These are phyloP conservation scores for Diatrype stigma DNA, from an alignment of 2,329 filamentous ascomycete genomes.

Conservation along the genomic window DNA sequence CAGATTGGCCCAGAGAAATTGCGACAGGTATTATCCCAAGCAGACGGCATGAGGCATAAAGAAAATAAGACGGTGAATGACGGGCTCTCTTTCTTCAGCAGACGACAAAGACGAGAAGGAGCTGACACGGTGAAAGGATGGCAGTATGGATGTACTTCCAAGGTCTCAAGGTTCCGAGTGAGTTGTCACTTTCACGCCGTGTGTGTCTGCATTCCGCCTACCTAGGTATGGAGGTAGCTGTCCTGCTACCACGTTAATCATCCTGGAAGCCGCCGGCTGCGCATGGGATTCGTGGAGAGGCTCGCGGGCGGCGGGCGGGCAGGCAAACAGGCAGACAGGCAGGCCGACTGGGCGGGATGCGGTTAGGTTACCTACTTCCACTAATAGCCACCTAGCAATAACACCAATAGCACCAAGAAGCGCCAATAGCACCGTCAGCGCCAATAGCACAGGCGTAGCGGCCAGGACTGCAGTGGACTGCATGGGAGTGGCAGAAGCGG, in stretches of 20 bases:
- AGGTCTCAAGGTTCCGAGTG: no score
- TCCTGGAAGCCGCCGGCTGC: constrained; percentile 1
- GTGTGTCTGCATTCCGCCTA: neutral
- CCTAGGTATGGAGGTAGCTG: neutral
- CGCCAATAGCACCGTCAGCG: no score
- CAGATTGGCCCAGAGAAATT: constrained; percentile 21
- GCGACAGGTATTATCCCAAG: constrained; percentile 22
- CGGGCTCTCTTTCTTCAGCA: neutral
- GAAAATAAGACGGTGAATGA: constrained; percentile 1
- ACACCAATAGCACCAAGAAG: no score
- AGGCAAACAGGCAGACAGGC: no score
- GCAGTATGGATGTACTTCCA: constrained; percentile 4
- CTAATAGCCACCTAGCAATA: no score
- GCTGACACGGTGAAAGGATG: constrained; percentile 24
- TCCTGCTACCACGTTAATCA: neutral
- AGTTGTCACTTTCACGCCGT: constrained; percentile 23
- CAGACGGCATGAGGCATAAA: constrained; percentile 22
- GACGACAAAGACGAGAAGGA: constrained; percentile 1
- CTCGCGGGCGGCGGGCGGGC: no score
- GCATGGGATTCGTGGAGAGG: constrained; percentile 13
- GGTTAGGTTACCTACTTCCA: neutral
- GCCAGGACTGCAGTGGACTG: neutral
- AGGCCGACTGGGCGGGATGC: no score
- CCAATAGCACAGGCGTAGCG: no score
- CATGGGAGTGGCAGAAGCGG: constrained; percentile 19